A percentile compares a stretch with the other conserved stretches of the same genome.
phyloP scores from a whole-genome alignment of 805 yeast genomes.

The Ogataea siamensis region DNA sequence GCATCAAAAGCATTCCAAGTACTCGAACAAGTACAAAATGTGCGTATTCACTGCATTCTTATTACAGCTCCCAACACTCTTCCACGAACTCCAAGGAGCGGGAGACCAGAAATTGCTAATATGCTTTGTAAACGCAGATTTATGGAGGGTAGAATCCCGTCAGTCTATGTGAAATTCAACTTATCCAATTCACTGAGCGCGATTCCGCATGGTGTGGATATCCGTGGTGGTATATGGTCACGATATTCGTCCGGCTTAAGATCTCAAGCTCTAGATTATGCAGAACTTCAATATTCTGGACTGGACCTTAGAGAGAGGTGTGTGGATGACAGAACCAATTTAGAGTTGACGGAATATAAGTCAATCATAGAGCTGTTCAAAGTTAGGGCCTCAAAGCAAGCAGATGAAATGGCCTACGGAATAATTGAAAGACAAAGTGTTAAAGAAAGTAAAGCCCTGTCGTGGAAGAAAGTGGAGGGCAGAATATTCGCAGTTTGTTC shows the following conservation, averaged over 20 bases:
- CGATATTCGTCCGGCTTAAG: slow-evolving; percentile 69
- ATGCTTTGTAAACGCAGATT: slow-evolving; percentile 78
- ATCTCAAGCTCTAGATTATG: slow-evolving; percentile 53
- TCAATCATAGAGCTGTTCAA: slow-evolving; percentile 72
- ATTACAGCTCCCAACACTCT: slow-evolving; percentile 77
- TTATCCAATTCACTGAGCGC: slow-evolving; percentile 59
- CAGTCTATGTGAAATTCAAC: slow-evolving; percentile 79
- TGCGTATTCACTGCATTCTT: slow-evolving; percentile 77
- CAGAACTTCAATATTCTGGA: slow-evolving; percentile 77
- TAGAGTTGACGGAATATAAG: slow-evolving; percentile 69
- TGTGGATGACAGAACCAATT: slow-evolving; percentile 72
- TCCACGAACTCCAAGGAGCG: slow-evolving; percentile 81
- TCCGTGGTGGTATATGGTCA: slow-evolving; percentile 82
- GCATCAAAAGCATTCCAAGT: slow-evolving; percentile 45
- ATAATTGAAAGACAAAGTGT: slow-evolving; percentile 39
- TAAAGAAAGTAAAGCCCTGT: slow-evolving; percentile 48
- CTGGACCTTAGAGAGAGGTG: slow-evolving; percentile 75
- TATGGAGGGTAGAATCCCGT: slow-evolving; percentile 72
- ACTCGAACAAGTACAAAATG: slow-evolving; percentile 58
- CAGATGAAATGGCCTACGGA: slow-evolving; percentile 77
- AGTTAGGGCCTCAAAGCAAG: slow-evolving; percentile 69
- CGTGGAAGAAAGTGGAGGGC: slow-evolving; percentile 83
- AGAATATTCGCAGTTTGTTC: slow-evolving; percentile 73
- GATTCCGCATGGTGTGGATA: slow-evolving; percentile 73
- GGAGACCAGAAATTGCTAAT: slow-evolving; percentile 90